These are phyloP conservation scores for Inga oerstediana DNA, from an alignment of 306 rosid genomes.

Conservation along the genomic window DNA sequence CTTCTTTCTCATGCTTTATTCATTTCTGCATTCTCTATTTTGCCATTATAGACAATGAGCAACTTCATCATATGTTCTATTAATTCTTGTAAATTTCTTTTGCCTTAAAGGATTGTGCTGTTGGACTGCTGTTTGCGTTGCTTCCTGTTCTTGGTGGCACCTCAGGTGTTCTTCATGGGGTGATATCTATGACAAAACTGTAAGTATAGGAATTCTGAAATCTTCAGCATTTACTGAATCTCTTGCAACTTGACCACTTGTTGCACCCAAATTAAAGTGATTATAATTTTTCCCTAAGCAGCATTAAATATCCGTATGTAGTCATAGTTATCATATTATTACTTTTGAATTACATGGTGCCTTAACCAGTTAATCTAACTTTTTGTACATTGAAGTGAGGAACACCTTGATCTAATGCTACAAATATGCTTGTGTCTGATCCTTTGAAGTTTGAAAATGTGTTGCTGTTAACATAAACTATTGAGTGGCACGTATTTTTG, in stretches of 20 bases:
- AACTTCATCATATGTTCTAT: conserved; percentile 30
- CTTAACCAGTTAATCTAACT: background rate
- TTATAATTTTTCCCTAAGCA: conserved; percentile 13
- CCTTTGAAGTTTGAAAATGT: background rate
- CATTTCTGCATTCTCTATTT: conserved; percentile 18
- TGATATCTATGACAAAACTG: conserved; percentile 90
- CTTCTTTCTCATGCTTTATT: conserved; percentile 7
- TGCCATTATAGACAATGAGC: conserved; percentile 21
- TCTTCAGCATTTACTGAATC: conserved; percentile 60
- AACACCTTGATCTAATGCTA: background rate
- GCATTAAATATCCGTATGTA: background rate
- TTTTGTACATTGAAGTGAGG: background rate
- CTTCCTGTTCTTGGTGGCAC: conserved; percentile 97
- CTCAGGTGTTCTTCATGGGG: conserved; percentile 93
- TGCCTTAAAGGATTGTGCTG: conserved; percentile 84
- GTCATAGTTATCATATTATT: background rate
- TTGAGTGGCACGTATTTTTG: no score
- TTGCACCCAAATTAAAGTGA: conserved; percentile 14
- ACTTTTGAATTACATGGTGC: background rate
- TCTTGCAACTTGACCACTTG: background rate
- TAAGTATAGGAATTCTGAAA: conserved; percentile 62
- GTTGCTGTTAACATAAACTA: background rate
- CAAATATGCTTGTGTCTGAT: background rate
- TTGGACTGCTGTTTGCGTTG: conserved; percentile 97
- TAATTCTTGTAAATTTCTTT: conserved; percentile 37